Evolutionary conservation across 495 filamentous ascomycete species (phyloP).

Genomic region (Durotheca rogersii): DNA sequence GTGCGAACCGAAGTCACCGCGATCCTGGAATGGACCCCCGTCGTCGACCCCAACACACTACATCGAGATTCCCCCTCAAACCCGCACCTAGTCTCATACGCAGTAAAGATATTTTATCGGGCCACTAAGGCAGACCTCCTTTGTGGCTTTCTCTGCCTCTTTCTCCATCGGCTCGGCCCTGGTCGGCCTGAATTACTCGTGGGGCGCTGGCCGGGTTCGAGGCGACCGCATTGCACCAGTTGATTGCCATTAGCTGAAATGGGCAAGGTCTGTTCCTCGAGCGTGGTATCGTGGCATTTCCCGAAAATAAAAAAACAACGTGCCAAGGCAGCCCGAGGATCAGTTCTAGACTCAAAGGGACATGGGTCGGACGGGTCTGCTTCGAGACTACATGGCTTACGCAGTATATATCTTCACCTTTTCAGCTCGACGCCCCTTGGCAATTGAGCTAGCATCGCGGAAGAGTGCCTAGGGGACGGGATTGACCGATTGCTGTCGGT

Average conservation of each 20-base stretch:
- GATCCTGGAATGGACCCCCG: no score
- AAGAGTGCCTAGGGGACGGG: no score
- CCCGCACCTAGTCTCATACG: no score
- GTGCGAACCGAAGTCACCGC: no score
- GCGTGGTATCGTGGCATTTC: constrained; percentile 3
- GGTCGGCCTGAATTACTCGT: not conserved
- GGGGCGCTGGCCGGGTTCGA: not conserved
- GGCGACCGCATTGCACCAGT: constrained; percentile 1
- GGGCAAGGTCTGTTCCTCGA: constrained; percentile 1
- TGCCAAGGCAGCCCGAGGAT: constrained; percentile 7
- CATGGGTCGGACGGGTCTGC: not conserved
- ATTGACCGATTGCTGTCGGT: no score
- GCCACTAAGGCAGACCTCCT: constrained; percentile 1
- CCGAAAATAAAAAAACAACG: not conserved
- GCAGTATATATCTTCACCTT: not conserved
- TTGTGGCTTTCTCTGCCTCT: not conserved
- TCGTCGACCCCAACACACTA: no score
- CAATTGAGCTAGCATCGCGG: no score
- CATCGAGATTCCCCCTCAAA: no score
- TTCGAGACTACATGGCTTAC: not conserved
- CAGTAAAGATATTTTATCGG: not conserved
- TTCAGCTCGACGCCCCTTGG: no score
- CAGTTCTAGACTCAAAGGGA: constrained; percentile 6
- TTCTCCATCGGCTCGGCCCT: not conserved
- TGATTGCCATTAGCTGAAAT: constrained; percentile 5